phyloP scores from a whole-genome alignment of 257 asterid species.

The Solanum medicagineum region DNA sequence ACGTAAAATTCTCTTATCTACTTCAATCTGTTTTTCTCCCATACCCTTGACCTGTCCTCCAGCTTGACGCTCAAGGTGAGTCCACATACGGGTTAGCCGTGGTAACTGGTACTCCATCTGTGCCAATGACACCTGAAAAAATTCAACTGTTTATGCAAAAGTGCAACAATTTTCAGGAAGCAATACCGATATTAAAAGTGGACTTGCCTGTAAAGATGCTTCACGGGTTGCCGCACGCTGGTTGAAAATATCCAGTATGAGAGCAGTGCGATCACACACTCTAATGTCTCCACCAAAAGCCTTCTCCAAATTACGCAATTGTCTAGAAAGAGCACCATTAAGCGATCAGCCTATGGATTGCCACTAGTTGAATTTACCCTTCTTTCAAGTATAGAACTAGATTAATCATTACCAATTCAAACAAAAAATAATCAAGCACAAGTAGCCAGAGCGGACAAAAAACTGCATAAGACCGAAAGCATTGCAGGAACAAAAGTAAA shows the following conservation, averaged over 20 bases:
- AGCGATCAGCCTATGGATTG: not conserved
- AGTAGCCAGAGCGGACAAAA: not conserved
- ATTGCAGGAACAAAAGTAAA: not conserved
- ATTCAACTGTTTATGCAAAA: slow-evolving; percentile 1
- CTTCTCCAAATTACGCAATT: slow-evolving; percentile 85
- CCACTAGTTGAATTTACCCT: not conserved
- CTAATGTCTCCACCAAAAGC: slow-evolving; percentile 79
- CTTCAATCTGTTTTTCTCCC: slow-evolving; percentile 99
- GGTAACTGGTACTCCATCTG: slow-evolving; percentile 98
- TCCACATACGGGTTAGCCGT: slow-evolving; percentile 91
- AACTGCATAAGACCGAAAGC: not conserved
- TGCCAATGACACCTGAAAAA: slow-evolving; percentile 72
- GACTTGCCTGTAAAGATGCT: slow-evolving; percentile 76
- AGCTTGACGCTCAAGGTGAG: slow-evolving; percentile 95
- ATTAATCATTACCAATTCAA: not conserved
- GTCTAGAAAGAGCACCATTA: slow-evolving; percentile 38
- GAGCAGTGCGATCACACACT: slow-evolving; percentile 97
- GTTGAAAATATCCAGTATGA: slow-evolving; percentile 88
- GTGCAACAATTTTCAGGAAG: not conserved
- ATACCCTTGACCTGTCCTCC: slow-evolving; percentile 99
- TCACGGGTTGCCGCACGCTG: slow-evolving; percentile 97
- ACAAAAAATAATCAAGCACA: not conserved
- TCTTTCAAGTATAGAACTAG: not conserved
- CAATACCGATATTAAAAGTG: not conserved
- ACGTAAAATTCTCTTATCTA: slow-evolving; percentile 86